Base-by-base conservation (phyloP, 768 basidiomycete species). In the Chalciporus pseudorubinellus region DNA sequence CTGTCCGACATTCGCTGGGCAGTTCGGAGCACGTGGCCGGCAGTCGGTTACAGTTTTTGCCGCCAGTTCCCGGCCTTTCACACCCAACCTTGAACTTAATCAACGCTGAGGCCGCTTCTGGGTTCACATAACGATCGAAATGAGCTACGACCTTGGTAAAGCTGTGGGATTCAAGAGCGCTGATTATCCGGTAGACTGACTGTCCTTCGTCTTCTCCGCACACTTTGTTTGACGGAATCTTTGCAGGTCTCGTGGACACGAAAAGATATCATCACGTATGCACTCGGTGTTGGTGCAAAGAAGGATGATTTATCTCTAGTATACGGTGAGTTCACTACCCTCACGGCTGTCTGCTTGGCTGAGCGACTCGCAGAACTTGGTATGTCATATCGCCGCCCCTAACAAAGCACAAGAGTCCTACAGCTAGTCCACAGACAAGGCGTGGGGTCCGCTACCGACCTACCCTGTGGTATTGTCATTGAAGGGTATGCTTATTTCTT, bases 201-300 rank as follows among this genome's bases (percentile, higher is more conserved):
- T 71, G 5, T 24, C 34, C 8, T 33, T 11, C 4, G 10, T 40
- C 33, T 31, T 40, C 4, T 48, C n/a, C 28, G 16, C 21, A 7
- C 9, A 21, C 13, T 12, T 10, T 19, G 21, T 19, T 48, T 9
- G 18, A 43, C 4, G 48, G 19, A 18, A 12, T 21, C 26, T 19
- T 16, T 22, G 3, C 41, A 92, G 89, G 91, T 90, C 21, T 69
- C 80, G 1, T 94, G 92, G 92, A 91, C 88, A 64, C 84, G 85
- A 70, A 81, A 90, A 45, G 92, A 94, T 69, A 71, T 92, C 16
- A 71, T 94, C 52, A 78, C 82, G 2, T 94, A 92, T 57, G 87
- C 89, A 12, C 73, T 83, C 21, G 89, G 89, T 13, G 84, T 94
- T 33, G 92, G 92, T 13, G 89, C 89, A 14, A 91, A 89, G 69